Conservation (phyloP, 345 rosid genomes). For the Turnera subulata region DNA sequence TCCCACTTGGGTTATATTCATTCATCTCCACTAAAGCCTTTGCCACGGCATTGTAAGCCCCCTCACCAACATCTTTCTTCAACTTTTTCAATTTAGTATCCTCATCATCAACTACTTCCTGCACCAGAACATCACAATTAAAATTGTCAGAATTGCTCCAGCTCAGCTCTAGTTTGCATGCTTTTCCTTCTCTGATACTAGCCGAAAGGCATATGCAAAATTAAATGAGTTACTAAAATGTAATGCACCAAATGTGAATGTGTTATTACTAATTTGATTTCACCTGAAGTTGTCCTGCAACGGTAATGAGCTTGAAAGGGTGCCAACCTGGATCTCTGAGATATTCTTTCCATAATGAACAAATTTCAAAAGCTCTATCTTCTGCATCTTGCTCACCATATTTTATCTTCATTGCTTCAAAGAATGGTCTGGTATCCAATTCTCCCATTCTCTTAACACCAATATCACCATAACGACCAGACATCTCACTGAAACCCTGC, state of each 20-base stretch:
- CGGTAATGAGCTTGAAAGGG: too few relatives aligned
- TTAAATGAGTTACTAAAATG: too few relatives aligned
- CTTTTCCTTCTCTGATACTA: too few relatives aligned
- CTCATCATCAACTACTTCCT: conserved; percentile 61
- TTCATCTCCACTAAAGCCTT: conserved; percentile 66
- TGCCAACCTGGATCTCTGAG: conserved; percentile 95
- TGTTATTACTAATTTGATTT: conserved; percentile 73
- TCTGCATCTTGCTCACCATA: conserved; percentile 68
- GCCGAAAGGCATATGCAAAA: neutral
- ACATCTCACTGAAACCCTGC: too few relatives aligned
- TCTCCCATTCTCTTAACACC: too few relatives aligned
- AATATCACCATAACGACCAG: too few relatives aligned
- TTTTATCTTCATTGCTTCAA: conserved; percentile 68
- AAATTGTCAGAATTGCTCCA: too few relatives aligned
- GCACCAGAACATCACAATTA: conserved; percentile 15
- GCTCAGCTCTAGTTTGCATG: too few relatives aligned
- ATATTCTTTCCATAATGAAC: conserved; percentile 91
- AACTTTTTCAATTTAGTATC: conserved; percentile 64
- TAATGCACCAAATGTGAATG: conserved; percentile 6
- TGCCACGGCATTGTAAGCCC: conserved; percentile 53
- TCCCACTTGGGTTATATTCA: too few relatives aligned
- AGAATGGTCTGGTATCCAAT: conserved; percentile 66
- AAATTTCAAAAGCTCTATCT: conserved; percentile 63
- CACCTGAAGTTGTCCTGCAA: too few relatives aligned
- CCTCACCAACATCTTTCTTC: conserved; percentile 53